These are phyloP conservation scores for Cryptococcus maquisensis DNA, from an alignment of 1,284 basidiomycete genomes.

Conservation along the genomic window DNA sequence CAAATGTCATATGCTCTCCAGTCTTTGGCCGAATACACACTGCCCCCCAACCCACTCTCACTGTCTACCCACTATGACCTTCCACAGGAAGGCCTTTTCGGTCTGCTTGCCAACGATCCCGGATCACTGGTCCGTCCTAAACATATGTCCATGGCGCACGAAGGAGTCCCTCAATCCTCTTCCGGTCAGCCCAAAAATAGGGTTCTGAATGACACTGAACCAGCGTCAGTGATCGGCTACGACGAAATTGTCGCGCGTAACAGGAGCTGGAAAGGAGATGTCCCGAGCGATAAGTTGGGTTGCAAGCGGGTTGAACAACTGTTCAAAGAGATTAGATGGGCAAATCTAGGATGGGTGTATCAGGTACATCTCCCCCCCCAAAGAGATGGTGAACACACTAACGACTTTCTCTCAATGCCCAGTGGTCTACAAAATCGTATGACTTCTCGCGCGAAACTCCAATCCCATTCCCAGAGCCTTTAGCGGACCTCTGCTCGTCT, in stretches of 20 bases:
- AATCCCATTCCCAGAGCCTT: conserved; percentile 57
- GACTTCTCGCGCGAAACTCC: conserved; percentile 63
- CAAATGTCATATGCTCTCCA: conserved; percentile 66
- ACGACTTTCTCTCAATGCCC: conserved; percentile 21
- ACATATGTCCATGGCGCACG: conserved; percentile 8
- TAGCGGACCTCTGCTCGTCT: conserved; percentile 60
- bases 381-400: background rate
- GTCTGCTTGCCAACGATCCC: conserved; percentile 46
- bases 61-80: conserved; percentile 77
- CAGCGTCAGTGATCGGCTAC: conserved; percentile 36
- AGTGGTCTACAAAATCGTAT: conserved; percentile 89
- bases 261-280: conserved; percentile 33
- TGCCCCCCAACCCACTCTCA: conserved; percentile 75
- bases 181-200: background rate
- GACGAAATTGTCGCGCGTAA: conserved; percentile 40
- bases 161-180: background rate
- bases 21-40: conserved; percentile 69
- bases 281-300: conserved; percentile 50
- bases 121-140: conserved; percentile 23
- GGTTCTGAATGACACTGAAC: conserved; percentile 34
- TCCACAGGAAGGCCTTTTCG: conserved; percentile 56
- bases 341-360: conserved; percentile 88
- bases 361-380: conserved; percentile 38
- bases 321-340: conserved; percentile 75
- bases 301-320: conserved; percentile 63